phyloP scores from a whole-genome alignment of 202 grass and related monocot genomes.

The Musa balbisiana region DNA sequence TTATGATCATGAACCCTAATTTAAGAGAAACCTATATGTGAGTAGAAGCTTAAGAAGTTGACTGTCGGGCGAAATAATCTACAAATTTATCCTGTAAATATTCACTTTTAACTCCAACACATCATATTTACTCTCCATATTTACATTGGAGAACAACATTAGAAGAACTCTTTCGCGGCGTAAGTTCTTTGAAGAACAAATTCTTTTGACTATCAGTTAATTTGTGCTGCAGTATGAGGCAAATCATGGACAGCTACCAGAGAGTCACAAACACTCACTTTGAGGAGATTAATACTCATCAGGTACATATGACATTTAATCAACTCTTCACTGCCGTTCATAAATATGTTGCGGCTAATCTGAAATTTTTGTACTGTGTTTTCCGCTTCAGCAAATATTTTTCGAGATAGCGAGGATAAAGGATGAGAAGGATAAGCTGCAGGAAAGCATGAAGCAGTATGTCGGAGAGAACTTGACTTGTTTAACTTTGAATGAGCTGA shows the following conservation, averaged over 20 bases:
- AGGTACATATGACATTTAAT: slow-evolving; percentile 25
- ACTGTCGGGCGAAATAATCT: too few relatives aligned
- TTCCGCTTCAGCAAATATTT: slow-evolving; percentile 47
- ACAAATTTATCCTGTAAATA: too few relatives aligned
- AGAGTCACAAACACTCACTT: slow-evolving; percentile 49
- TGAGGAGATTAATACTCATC: slow-evolving; percentile 47
- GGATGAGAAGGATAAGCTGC: slow-evolving; percentile 64
- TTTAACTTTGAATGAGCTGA: slow-evolving; percentile 46
- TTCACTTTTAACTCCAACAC: too few relatives aligned
- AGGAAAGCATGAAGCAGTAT: slow-evolving; percentile 44
- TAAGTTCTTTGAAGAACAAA: too few relatives aligned
- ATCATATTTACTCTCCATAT: too few relatives aligned
- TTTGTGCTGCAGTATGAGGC: slow-evolving; percentile 43
- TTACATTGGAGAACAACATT: too few relatives aligned
- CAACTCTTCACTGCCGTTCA: too few relatives aligned
- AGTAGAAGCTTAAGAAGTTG: too few relatives aligned
- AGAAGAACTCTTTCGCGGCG: too few relatives aligned
- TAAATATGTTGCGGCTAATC: too few relatives aligned
- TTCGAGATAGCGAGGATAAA: slow-evolving; percentile 79
- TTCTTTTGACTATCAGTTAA: not conserved
- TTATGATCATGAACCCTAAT: too few relatives aligned
- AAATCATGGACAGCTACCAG: slow-evolving; percentile 72
- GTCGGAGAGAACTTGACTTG: slow-evolving; percentile 52
- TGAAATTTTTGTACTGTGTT: not conserved
- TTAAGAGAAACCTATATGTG: too few relatives aligned